These are phyloP conservation scores for Fusarium drepaniforme DNA, from an alignment of 2,329 filamentous ascomycete species.

Conservation along the genomic window DNA sequence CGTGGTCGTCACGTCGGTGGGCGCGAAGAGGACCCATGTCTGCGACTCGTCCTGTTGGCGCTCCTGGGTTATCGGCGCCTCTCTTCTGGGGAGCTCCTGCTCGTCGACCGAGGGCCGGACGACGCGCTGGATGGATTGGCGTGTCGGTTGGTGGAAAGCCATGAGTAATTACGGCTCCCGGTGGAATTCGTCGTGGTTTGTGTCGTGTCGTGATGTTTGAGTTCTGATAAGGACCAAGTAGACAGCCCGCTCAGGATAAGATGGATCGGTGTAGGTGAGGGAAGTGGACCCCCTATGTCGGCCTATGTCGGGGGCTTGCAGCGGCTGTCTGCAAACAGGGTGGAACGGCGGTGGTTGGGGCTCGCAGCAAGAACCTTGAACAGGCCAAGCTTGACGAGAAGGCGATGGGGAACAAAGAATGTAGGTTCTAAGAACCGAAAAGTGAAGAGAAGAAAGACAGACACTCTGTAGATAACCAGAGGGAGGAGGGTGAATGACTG, in stretches of 20 bases:
- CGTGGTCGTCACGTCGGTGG: slow-evolving; percentile 73
- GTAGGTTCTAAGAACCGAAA: slow-evolving; percentile 5
- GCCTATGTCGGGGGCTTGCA: slow-evolving; percentile 36
- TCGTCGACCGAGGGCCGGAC: slow-evolving; percentile 57
- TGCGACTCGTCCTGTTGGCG: slow-evolving; percentile 76
- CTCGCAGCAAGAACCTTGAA: slow-evolving; percentile 18
- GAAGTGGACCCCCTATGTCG: slow-evolving; percentile 41
- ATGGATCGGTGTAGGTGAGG: slow-evolving; percentile 40
- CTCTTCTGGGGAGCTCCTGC: slow-evolving; percentile 46
- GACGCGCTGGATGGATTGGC: slow-evolving; percentile 63
- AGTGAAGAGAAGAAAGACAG: slow-evolving; percentile 14
- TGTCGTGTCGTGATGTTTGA: slow-evolving; percentile 27
- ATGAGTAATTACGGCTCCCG: slow-evolving; percentile 49
- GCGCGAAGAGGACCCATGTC: slow-evolving; percentile 97
- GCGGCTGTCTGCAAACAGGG: slow-evolving; percentile 25
- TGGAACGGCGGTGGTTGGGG: slow-evolving; percentile 14
- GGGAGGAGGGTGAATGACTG: slow-evolving; percentile 23
- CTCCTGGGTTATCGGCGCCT: slow-evolving; percentile 46
- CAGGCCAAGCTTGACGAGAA: slow-evolving; percentile 6
- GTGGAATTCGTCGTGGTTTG: slow-evolving; percentile 3
- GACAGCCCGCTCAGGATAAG: slow-evolving; percentile 37
- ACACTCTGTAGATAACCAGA: slow-evolving; percentile 17
- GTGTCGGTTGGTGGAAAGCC: slow-evolving; percentile 72
- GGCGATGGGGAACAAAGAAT: slow-evolving; percentile 2
- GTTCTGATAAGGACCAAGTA: slow-evolving; percentile 37